Evolutionary conservation across 2,329 filamentous ascomycete genomes (phyloP).

Genomic region (Colletotrichum plurivorum): DNA sequence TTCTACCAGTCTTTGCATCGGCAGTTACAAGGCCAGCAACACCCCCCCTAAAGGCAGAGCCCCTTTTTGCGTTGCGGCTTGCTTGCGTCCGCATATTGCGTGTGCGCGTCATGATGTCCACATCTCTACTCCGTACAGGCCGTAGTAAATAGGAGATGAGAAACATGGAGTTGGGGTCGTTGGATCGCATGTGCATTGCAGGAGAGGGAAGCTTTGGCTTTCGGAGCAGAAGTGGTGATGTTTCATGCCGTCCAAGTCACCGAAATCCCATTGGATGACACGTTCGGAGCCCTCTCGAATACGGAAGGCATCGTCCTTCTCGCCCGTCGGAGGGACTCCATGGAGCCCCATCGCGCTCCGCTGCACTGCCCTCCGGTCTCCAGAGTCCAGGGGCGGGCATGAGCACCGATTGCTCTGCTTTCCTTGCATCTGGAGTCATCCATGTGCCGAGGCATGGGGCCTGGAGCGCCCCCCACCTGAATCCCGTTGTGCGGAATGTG

Average conservation of each 20-base stretch:
- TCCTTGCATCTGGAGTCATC: constrained; percentile 3
- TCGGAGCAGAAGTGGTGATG: constrained; percentile 20
- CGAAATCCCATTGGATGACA: constrained; percentile 16
- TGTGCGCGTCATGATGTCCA: no score
- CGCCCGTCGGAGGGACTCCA: constrained; percentile 36
- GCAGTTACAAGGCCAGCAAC: constrained; percentile 19
- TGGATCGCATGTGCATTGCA: constrained; percentile 23
- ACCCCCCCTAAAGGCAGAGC: not conserved
- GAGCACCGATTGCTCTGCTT: not conserved
- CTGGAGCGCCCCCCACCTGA: not conserved
- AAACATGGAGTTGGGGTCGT: constrained; percentile 12
- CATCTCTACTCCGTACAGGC: no score
- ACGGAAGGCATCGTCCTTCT: constrained; percentile 33
- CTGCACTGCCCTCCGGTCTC: constrained; percentile 36
- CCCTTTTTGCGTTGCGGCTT: not conserved
- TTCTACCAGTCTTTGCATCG: constrained; percentile 1
- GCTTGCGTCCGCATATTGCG: not conserved
- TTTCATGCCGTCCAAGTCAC: constrained; percentile 27
- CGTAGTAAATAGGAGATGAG: constrained; percentile 8
- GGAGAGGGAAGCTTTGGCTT: constrained; percentile 23
- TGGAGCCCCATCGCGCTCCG: constrained; percentile 24
- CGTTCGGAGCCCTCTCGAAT: constrained; percentile 30
- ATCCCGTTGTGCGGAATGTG: constrained; percentile 1
- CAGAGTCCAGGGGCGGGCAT: constrained; percentile 8
- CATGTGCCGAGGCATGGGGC: constrained; percentile 27